Evolutionary conservation across 768 basidiomycete genomes (phyloP).

Genomic region (Hebeloma cylindrosporum): DNA sequence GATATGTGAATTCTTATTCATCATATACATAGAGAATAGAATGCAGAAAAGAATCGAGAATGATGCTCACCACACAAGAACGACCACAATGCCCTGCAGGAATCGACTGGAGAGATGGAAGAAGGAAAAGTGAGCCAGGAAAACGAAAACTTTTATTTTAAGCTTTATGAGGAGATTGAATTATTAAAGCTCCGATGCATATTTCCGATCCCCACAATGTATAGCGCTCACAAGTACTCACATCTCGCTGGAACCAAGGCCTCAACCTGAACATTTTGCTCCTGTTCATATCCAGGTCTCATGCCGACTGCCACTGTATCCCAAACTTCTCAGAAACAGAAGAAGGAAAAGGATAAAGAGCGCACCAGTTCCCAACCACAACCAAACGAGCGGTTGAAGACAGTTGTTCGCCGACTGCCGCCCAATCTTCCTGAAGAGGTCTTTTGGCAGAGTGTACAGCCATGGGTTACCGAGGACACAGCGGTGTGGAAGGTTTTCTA

Average conservation of each 20-base stretch:
- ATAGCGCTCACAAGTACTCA: too few relatives aligned
- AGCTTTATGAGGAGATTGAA: background rate
- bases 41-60: slow-evolving; percentile 2
- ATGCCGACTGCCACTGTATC: slow-evolving; percentile 27
- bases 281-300: background rate
- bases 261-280: background rate
- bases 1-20: slow-evolving; percentile 58
- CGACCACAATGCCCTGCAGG: too few relatives aligned
- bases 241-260: too few relatives aligned
- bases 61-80: too few relatives aligned
- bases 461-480: slow-evolving; percentile 81
- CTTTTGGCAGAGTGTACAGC: slow-evolving; percentile 89
- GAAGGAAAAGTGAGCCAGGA: too few relatives aligned
- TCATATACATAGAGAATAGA: slow-evolving; percentile 29
- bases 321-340: slow-evolving; percentile 30
- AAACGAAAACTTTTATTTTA: too few relatives aligned
- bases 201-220: too few relatives aligned
- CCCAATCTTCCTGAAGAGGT: slow-evolving; percentile 89
- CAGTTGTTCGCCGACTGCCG: slow-evolving; percentile 83
- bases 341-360: slow-evolving; percentile 38
- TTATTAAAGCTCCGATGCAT: slow-evolving; percentile 25
- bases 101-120: too few relatives aligned
- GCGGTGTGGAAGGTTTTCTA: slow-evolving; percentile 65
- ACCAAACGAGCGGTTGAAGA: slow-evolving; percentile 71
- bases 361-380: slow-evolving; percentile 30